Conservation (phyloP, 106 monocot species). For the Posidonia australis region DNA sequence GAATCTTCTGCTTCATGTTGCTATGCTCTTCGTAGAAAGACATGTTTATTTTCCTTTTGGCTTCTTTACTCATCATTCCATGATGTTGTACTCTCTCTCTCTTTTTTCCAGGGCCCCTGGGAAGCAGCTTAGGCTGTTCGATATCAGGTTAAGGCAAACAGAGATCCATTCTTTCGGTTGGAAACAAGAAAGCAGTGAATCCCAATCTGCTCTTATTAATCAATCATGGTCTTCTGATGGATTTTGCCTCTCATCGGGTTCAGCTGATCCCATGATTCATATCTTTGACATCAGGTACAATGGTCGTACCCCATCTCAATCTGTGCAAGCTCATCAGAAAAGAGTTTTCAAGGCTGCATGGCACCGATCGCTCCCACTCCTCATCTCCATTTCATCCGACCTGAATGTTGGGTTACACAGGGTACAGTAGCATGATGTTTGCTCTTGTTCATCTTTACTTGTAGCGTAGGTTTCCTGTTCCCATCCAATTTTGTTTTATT, state of each 20-base stretch:
- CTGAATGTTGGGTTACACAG: constrained; percentile 76
- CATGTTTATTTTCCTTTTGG: background rate
- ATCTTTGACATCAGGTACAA: constrained; percentile 74
- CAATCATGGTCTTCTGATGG: constrained; percentile 93
- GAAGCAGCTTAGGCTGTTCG: constrained; percentile 77
- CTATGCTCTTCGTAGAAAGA: too few species aligned
- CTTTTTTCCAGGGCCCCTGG: constrained; percentile 37
- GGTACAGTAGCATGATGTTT: background rate
- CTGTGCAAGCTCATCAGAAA: constrained; percentile 74
- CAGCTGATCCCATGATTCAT: constrained; percentile 74
- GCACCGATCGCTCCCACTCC: constrained; percentile 54
- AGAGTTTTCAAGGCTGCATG: constrained; percentile 82
- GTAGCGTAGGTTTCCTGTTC: too few species aligned
- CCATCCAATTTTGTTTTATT: too few species aligned
- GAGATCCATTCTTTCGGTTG: constrained; percentile 84
- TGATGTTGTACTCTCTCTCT: background rate
- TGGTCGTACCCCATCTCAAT: constrained; percentile 40
- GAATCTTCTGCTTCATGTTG: too few species aligned
- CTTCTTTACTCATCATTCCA: background rate
- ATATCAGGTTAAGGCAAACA: constrained; percentile 42
- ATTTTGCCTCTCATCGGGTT: constrained; percentile 57
- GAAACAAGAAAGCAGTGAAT: constrained; percentile 92
- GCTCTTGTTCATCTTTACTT: too few species aligned
- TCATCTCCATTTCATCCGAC: constrained; percentile 88
- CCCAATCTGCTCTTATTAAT: constrained; percentile 81